Evolutionary conservation across 768 basidiomycete genomes (phyloP).

Genomic region (Pleurotus sapidus): DNA sequence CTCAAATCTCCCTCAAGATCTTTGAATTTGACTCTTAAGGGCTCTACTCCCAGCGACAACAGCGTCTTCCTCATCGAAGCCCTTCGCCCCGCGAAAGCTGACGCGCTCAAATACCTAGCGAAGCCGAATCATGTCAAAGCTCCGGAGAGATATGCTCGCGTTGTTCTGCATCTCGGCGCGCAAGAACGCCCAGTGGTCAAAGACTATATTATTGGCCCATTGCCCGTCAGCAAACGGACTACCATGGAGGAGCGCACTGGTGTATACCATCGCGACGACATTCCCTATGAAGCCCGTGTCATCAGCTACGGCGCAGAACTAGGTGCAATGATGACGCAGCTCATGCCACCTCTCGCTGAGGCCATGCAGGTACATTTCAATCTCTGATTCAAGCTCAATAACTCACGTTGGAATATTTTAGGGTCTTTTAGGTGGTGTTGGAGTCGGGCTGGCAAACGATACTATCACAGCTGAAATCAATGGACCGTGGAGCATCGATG

Average conservation of each 20-base stretch:
- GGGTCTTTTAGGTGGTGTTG: slow-evolving; percentile 28
- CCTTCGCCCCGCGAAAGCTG: slow-evolving; percentile 44
- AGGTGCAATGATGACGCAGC: slow-evolving; percentile 23
- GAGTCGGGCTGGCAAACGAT: slow-evolving; percentile 41
- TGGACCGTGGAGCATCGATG: slow-evolving; percentile 60
- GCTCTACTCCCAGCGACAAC: slow-evolving; percentile 39
- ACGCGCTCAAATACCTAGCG: slow-evolving; percentile 44
- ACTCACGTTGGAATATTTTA: not conserved
- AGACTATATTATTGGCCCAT: slow-evolving; percentile 58
- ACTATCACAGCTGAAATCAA: slow-evolving; percentile 43
- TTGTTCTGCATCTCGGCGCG: slow-evolving; percentile 50
- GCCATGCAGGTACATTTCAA: slow-evolving; percentile 34
- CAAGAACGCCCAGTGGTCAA: slow-evolving; percentile 35
- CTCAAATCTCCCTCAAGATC: slow-evolving; percentile 16
- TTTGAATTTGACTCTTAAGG: slow-evolving; percentile 33
- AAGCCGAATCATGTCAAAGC: slow-evolving; percentile 18
- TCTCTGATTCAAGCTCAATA: not conserved
- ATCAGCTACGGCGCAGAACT: slow-evolving; percentile 27
- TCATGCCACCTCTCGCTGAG: slow-evolving; percentile 34
- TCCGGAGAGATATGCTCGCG: slow-evolving; percentile 42
- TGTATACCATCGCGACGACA: slow-evolving; percentile 50
- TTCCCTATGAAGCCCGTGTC: slow-evolving; percentile 52
- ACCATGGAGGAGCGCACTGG: slow-evolving; percentile 39
- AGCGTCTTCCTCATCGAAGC: slow-evolving; percentile 48
- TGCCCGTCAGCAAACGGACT: slow-evolving; percentile 42